Evolutionary conservation across 768 basidiomycete genomes (phyloP).

Genomic region (Kwoniella sp.): DNA sequence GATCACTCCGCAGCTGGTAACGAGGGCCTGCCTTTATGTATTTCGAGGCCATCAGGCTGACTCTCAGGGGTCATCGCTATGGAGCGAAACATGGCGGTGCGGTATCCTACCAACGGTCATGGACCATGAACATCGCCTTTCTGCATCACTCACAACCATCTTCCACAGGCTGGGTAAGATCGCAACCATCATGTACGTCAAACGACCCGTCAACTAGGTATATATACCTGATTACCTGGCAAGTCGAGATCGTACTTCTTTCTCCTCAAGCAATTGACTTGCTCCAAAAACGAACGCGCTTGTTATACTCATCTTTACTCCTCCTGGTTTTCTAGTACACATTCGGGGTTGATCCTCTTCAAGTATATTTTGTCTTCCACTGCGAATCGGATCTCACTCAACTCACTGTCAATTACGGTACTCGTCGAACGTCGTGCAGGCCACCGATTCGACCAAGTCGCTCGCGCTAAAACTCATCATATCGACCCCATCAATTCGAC

Average conservation of each 20-base stretch:
- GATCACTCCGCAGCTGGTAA: no score
- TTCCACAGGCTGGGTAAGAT: no score
- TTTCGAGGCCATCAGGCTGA: no score
- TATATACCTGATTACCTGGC: neutral
- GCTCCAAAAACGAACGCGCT: neutral
- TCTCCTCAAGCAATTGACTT: slow-evolving; percentile 19
- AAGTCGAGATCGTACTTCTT: neutral
- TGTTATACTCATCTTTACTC: neutral
- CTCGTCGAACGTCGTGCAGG: neutral
- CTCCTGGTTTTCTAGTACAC: neutral
- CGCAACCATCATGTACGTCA: no score
- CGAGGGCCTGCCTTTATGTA: no score
- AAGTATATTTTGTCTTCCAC: neutral
- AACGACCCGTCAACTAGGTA: no score
- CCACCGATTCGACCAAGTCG: neutral
- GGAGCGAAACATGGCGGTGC: neutral
- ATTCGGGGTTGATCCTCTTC: slow-evolving; percentile 15
- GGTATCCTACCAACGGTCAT: neutral
- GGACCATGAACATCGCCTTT: neutral
- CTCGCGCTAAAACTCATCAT: no score
- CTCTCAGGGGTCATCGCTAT: no score
- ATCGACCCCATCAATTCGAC: neutral
- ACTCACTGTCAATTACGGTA: no score
- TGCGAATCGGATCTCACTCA: no score
- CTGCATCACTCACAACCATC: neutral